These are phyloP conservation scores for Chlorella sp. DNA, from an alignment of 139 green algal species.

Conservation along the genomic window DNA sequence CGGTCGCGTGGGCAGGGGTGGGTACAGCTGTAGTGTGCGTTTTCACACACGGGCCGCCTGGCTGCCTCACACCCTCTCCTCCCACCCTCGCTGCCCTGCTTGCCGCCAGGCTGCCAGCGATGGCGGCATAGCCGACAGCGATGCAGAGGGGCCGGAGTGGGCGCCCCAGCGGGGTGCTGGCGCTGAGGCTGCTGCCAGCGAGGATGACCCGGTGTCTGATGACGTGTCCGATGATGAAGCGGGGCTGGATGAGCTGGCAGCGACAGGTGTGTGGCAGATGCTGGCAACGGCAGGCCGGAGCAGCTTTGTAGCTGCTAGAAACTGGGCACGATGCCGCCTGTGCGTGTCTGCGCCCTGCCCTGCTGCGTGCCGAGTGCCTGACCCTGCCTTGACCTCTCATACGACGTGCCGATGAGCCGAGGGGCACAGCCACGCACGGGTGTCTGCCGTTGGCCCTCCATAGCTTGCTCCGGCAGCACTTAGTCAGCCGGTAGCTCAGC, in stretches of 20 bases:
- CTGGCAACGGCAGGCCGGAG: neutral
- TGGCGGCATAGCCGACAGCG: neutral
- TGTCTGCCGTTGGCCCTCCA: too few relatives aligned
- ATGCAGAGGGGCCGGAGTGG: conserved; percentile 11
- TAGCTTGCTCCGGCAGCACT: too few relatives aligned
- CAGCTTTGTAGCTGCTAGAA: neutral
- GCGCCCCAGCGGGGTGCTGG: neutral
- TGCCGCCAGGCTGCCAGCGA: neutral
- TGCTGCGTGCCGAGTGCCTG: too few relatives aligned
- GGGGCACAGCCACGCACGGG: too few relatives aligned
- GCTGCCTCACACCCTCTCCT: neutral
- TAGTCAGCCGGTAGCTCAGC: too few relatives aligned
- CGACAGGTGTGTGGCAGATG: conserved; percentile 18
- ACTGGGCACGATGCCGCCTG: neutral
- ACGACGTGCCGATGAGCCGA: too few relatives aligned
- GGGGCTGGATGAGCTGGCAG: conserved; percentile 27
- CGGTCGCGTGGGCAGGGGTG: neutral
- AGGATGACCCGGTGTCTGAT: conserved; percentile 22
- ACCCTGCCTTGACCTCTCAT: too few relatives aligned
- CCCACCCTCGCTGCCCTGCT: too few relatives aligned
- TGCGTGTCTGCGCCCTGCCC: neutral
- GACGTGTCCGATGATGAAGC: neutral
- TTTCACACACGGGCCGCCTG: neutral
- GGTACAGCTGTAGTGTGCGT: neutral
- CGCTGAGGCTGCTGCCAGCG: neutral